Base-by-base conservation (phyloP, 768 basidiomycete genomes). In the Podaxis mareebaensis region DNA sequence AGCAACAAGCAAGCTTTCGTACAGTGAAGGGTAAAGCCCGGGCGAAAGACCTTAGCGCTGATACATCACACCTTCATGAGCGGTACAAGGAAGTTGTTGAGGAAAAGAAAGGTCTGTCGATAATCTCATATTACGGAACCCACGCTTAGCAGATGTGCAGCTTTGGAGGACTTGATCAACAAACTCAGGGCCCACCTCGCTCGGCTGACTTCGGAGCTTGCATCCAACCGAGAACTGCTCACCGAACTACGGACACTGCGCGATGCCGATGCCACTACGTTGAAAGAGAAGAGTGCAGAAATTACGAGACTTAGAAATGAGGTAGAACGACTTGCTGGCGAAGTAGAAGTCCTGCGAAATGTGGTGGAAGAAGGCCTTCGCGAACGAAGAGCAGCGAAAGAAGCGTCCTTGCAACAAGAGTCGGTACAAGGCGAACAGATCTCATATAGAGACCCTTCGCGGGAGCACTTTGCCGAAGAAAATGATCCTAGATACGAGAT, bases 321-420 rank as follows among this genome's bases (percentile, higher is more conserved):
- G 68, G 90, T 98, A 6, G 92, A 95, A 68, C 75, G 89, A 48
- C 83, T 97, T 4, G 88, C 85, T 0, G 87, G 88, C 3, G 95
- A 99, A 74, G 92, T 98, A 2, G 90, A 91, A 64, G 89, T 93
- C 2, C 79, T 97, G n/a, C 79, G 91, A 11, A 90, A 87, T 0
- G 90, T 95, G 0, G 92, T 98, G 0, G 92, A 96, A 73, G 90
- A 92, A 63, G 93, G 93, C 3, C 78, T 97, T 58, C 84, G 88
- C 64, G 92, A 93, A 66, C 75, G 94, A 28, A 77, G 89, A 42
- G 74, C 79, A 42, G 79, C 78, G 3, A 76, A 88, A 64, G 87
- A 90, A 58, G 71, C 68, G 0, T 69, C 70, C 4, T 60, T 72
- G 51, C 64, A 68, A 24, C 69, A 72, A n/a, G 66, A 70, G 3